These are phyloP conservation scores for Podila verticillata DNA, from an alignment of 192 early-diverging fungal genomes.

Conservation along the genomic window DNA sequence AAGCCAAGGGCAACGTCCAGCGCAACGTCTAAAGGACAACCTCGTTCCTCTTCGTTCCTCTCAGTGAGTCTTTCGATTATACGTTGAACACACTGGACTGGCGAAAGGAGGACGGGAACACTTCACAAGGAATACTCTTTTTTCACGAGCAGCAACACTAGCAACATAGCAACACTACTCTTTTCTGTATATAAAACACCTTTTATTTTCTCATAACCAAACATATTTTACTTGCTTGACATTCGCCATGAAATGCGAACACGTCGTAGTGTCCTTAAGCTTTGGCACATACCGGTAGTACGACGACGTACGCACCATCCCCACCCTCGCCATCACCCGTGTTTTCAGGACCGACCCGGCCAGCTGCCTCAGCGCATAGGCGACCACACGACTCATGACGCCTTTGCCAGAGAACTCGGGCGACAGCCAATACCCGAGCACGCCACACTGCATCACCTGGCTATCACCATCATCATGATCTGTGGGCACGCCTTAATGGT, in stretches of 20 bases:
- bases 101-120: too few relatives aligned
- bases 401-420: neutral
- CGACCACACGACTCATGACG: slow-evolving; percentile 4
- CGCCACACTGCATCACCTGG: too few relatives aligned
- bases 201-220: too few relatives aligned
- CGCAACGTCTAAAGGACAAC: neutral
- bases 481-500: slow-evolving; percentile 11
- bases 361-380: neutral
- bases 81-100: too few relatives aligned
- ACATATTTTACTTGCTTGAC: too few relatives aligned
- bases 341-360: slow-evolving; percentile 5
- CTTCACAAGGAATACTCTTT: too few relatives aligned
- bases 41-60: neutral
- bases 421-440: slow-evolving; percentile 15
- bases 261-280: slow-evolving; percentile 2
- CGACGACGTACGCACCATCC: neutral
- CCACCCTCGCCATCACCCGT: slow-evolving; percentile 6
- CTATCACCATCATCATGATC: too few relatives aligned
- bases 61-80: too few relatives aligned
- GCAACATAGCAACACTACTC: too few relatives aligned
- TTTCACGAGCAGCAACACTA: too few relatives aligned
- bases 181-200: too few relatives aligned
- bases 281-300: slow-evolving; percentile 4
- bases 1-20: slow-evolving; percentile 1
- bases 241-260: too few relatives aligned